phyloP scores from a whole-genome alignment of 192 early-diverging fungal genomes.

The Umbelopsis vinacea region DNA sequence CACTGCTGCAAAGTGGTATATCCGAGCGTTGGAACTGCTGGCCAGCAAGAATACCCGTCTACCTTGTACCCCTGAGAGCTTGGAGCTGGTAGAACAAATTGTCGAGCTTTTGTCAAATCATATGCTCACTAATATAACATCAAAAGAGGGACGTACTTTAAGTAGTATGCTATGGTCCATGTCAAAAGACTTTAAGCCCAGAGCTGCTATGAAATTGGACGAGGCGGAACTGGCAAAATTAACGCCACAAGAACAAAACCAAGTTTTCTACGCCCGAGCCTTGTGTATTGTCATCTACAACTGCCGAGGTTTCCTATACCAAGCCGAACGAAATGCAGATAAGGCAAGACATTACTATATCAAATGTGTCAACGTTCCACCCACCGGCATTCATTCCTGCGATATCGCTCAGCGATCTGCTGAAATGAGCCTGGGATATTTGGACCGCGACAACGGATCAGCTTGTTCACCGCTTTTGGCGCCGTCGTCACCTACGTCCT shows the following conservation, averaged over 20 bases:
- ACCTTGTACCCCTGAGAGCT: not conserved
- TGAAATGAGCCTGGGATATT: not conserved
- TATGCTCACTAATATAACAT: not conserved
- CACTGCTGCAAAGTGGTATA: conserved; percentile 4
- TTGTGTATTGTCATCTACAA: conserved; percentile 37
- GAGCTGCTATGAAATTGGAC: conserved; percentile 5
- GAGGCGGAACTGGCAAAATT: not conserved
- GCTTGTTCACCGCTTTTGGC: not conserved
- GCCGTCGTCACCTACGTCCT: conserved; percentile 5
- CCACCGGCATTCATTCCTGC: conserved; percentile 15
- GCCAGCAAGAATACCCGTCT: not conserved
- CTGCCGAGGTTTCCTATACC: conserved; percentile 33
- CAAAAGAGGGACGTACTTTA: not conserved
- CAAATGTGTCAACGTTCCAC: conserved; percentile 31
- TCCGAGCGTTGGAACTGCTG: not conserved
- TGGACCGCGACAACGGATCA: conserved; percentile 1
- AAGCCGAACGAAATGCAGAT: conserved; percentile 3
- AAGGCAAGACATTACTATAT: conserved; percentile 36
- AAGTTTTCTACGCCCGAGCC: conserved; percentile 25
- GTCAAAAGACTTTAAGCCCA: not conserved
- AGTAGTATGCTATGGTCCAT: not conserved
- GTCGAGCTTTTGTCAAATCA: not conserved
- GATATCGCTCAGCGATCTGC: not conserved
- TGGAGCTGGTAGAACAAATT: conserved; percentile 4
- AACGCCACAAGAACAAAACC: not conserved